Percentiles rank a stretch among this genome's conserved stretches.
These are phyloP conservation scores for Zhuliangozyma parablackwelliae DNA, from an alignment of 1,139 yeast species.

Conservation along the genomic window DNA sequence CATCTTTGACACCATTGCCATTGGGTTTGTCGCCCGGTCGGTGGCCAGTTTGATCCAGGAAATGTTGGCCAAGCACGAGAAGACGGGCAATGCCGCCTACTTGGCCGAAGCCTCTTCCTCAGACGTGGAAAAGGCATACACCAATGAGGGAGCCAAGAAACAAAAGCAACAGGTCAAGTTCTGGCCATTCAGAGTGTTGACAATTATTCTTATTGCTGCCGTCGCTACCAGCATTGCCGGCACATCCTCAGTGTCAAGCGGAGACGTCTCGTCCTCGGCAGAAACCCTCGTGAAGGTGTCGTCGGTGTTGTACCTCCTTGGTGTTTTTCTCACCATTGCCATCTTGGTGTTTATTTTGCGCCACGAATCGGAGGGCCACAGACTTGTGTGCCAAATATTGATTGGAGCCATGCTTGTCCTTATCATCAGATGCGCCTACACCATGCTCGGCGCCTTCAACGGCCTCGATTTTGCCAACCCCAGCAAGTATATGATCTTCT, in stretches of 20 bases:
- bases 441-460: slow-evolving; percentile 9
- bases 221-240: slow-evolving; percentile 7
- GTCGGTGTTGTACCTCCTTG: slow-evolving; percentile 8
- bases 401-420: slow-evolving; percentile 6
- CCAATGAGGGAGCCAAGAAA: not conserved
- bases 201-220: slow-evolving; percentile 8
- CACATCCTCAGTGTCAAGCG: slow-evolving; percentile 2
- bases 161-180: slow-evolving; percentile 2
- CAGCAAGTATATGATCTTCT: slow-evolving; percentile 9
- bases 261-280: slow-evolving; percentile 2
- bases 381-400: slow-evolving; percentile 4
- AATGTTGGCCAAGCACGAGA: slow-evolving; percentile 3
- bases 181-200: slow-evolving; percentile 8
- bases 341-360: not conserved
- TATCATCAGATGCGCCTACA: slow-evolving; percentile 9
- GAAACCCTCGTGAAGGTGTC: slow-evolving; percentile 6
- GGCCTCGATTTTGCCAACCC: slow-evolving; percentile 7
- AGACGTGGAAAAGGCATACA: not conserved
- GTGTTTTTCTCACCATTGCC: slow-evolving; percentile 6
- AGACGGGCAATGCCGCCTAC: not conserved
- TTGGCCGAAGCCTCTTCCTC: too few relatives aligned
- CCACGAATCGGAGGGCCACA: not conserved
- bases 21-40: slow-evolving; percentile 8
- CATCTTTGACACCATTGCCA: slow-evolving; percentile 10
- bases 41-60: slow-evolving; percentile 8